These are phyloP conservation scores for Tulasnella sp. DNA, from an alignment of 768 basidiomycete genomes.

Conservation along the genomic window DNA sequence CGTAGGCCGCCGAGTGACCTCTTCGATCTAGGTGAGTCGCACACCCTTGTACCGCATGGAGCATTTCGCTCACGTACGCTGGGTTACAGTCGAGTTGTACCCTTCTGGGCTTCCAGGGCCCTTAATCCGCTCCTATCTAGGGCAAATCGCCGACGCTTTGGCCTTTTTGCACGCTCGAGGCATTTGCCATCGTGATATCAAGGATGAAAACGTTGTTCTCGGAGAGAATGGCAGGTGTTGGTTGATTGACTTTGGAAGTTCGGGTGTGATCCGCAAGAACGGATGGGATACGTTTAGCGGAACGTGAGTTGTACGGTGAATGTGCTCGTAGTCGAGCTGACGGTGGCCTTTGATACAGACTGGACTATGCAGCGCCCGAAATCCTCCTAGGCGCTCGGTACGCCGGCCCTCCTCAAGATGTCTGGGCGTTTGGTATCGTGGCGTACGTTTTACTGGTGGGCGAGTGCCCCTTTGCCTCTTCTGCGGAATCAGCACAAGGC, in stretches of 20 bases:
- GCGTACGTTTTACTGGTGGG: constrained; percentile 88
- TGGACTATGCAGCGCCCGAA: constrained; percentile 94
- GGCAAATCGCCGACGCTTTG: constrained; percentile 87
- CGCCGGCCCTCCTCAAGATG: constrained; percentile 91
- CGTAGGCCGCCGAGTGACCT: constrained; percentile 55
- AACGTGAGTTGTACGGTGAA: constrained; percentile 44
- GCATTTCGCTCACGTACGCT: not conserved
- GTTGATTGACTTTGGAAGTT: constrained; percentile 94
- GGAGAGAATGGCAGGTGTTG: constrained; percentile 68
- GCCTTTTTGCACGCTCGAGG: constrained; percentile 81
- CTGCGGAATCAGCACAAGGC: constrained; percentile 82
- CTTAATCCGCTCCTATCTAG: constrained; percentile 70
- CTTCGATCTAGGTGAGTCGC: constrained; percentile 51
- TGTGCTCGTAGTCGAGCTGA: not conserved
- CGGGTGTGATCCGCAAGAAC: constrained; percentile 65
- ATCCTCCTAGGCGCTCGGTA: constrained; percentile 92
- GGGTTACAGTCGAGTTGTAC: constrained; percentile 53
- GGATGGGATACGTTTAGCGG: constrained; percentile 91
- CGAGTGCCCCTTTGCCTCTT: constrained; percentile 84
- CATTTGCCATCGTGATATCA: constrained; percentile 95
- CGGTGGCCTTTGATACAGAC: constrained; percentile 30
- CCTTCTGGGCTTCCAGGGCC: constrained; percentile 71
- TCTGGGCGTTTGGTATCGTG: constrained; percentile 97
- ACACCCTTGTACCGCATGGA: not conserved
- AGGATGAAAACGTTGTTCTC: constrained; percentile 91